Conservation (phyloP, 495 filamentous ascomycete genomes). For the Penicillium taxi region DNA sequence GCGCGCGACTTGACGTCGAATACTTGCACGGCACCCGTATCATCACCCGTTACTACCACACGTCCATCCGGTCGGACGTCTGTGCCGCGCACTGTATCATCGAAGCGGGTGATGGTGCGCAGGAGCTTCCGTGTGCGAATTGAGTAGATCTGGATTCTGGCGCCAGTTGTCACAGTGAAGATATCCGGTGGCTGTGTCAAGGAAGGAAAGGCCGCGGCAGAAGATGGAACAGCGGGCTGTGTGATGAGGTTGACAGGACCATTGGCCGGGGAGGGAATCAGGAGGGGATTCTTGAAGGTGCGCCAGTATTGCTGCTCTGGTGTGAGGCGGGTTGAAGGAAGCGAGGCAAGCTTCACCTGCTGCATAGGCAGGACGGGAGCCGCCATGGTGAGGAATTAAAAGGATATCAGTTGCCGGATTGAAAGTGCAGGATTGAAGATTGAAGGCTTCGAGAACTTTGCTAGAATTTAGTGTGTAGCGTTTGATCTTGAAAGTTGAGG, state of each 20-base stretch:
- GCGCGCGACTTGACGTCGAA: constrained; percentile 86
- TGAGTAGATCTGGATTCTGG: constrained; percentile 86
- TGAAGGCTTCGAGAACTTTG: too few relatives aligned
- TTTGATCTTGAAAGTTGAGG: constrained; percentile 17
- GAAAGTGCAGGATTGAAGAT: too few relatives aligned
- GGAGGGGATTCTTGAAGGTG: constrained; percentile 79
- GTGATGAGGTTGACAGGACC: constrained; percentile 84
- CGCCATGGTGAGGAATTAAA: constrained; percentile 55
- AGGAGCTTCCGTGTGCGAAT: constrained; percentile 79
- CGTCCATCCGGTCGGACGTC: constrained; percentile 83
- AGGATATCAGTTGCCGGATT: too few relatives aligned
- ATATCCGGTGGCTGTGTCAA: constrained; percentile 53
- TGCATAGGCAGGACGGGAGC: constrained; percentile 75
- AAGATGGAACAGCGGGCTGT: constrained; percentile 53
- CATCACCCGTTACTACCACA: constrained; percentile 83
- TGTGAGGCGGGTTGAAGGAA: constrained; percentile 48
- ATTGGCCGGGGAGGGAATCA: constrained; percentile 77
- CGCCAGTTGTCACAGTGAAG: constrained; percentile 87
- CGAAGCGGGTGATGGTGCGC: constrained; percentile 88
- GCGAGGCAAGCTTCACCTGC: constrained; percentile 68
- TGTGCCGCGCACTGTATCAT: constrained; percentile 77
- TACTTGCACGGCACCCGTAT: constrained; percentile 82
- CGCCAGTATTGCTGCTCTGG: constrained; percentile 94
- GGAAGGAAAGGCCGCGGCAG: constrained; percentile 38
- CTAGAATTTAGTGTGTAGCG: too few relatives aligned